Evolutionary conservation across 371 early-diverging fungal genomes (phyloP).

Genomic region (Batkoa obscura): DNA sequence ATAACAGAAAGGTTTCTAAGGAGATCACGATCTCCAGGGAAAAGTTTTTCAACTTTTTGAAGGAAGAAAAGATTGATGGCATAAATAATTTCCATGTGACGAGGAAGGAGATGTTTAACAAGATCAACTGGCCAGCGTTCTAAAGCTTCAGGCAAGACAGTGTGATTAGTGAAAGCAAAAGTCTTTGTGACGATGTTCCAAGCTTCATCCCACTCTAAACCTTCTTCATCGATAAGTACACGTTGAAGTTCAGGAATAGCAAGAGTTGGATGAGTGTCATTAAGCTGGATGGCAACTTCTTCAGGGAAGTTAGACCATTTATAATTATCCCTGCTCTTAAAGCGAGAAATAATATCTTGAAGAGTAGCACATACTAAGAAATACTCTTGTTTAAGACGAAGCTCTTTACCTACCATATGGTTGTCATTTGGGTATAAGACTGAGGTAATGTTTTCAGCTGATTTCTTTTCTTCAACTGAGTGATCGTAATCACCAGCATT

Average conservation of each 20-base stretch:
- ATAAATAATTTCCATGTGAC: constrained; percentile 86
- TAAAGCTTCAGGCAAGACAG: constrained; percentile 85
- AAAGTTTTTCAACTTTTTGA: constrained; percentile 62
- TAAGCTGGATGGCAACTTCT: constrained; percentile 81
- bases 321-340: constrained; percentile 49
- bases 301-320: constrained; percentile 73
- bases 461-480: constrained; percentile 68
- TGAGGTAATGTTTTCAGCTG: constrained; percentile 78
- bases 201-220: constrained; percentile 73
- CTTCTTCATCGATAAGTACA: constrained; percentile 69
- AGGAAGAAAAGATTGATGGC: constrained; percentile 90
- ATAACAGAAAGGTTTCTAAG: constrained; percentile 74
- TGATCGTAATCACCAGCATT: constrained; percentile 82
- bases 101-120: constrained; percentile 65
- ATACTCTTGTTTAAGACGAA: constrained; percentile 86
- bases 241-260: constrained; percentile 78
- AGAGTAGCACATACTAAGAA: constrained; percentile 79
- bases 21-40: constrained; percentile 69
- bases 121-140: constrained; percentile 87
- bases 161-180: constrained; percentile 90
- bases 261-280: constrained; percentile 64
- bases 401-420: constrained; percentile 75
- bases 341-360: constrained; percentile 67
- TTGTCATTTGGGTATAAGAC: constrained; percentile 89
- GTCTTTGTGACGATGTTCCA: constrained; percentile 76